Base-by-base conservation (phyloP, 495 filamentous ascomycete species). In the Penicillium daleae region DNA sequence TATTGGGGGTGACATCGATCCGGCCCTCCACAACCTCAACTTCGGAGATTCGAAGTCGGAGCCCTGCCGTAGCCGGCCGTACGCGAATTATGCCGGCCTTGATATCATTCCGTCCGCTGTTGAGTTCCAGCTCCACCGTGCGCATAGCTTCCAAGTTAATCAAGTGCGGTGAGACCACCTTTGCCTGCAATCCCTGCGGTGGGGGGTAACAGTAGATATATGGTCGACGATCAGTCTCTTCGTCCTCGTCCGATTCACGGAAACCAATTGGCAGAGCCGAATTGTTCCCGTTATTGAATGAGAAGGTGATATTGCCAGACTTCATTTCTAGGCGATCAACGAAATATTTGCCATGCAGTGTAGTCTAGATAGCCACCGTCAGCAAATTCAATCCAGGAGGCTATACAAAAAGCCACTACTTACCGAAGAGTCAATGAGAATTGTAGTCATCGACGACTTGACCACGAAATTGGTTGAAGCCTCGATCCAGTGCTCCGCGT, bases 51-150 rank as follows among this genome's bases (percentile, higher is more conserved):
- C 92, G 85, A 15, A 99, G 81, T 44, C 96, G 83, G 33, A 99
- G 76, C 0, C 96, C 96, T 26, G 93, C 95, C 3, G 96, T 94
- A 4, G 89, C 92, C 61, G 93, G 85, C 66, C 88, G 85, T 29
- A 97, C 79, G 33, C 88, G 87, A 56, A 99, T 72, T 60, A 90
- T 88, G 37, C 87, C 88, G 13, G 69, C 82, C 33, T 77, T 74
- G 50, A 97, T 82, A 4, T 89, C 75, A 69, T 98, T 97, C 82
- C 88, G 87, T 27, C 94, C 94, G 44, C 86, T 88, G 48, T 80
- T 73, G 9, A 97, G 74, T 58, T 87, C 83, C 49, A 99, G 75
- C 62, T 96, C 90, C 6, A 97, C 74, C 10, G 85, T 86, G 54
- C 89, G 88, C 65, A 89, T 86, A 63, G 86, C 84, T 67, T 95